Base-by-base conservation (phyloP, 176 grass and related monocot species). In the Lolium perenne region DNA sequence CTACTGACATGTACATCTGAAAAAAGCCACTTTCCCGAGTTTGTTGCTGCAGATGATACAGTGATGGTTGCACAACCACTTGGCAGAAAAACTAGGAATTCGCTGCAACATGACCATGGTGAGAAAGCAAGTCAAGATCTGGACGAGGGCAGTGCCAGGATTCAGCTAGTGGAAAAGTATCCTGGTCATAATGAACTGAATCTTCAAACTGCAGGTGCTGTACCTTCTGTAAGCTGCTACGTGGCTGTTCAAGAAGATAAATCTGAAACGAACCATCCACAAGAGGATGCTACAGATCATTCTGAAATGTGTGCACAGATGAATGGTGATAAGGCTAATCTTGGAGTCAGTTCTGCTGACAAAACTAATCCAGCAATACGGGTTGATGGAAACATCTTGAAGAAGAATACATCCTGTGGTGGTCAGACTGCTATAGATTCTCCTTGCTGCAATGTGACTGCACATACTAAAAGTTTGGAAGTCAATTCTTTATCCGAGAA, bases 41-140 rank as follows among this genome's bases (percentile, higher is more conserved):
- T 55, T 43, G 55, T 79, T 74, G 20, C 47, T 66, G 47, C 23
- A 67, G 56, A 59, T 26, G 66, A 75, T 74, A 67, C 63, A 23
- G 16, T 22, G 48, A 26, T 80, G 47, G 71, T 87, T 38, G 43
- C 74, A 58, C 55, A 57, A 48, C 74, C 65, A 78, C 18, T 40
- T 25, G 38, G 66, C 35, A 83, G 74, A 23, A 64, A 71, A 87
- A 55, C 80, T 49, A 48, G 73, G 10, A 87, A 64, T 80, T 71
- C 66, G 49, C 84, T 2, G 4, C 73, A 64, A 65, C 84, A 91
- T 74, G 75, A 67, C 53, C 79, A 1, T 79, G 74, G 57, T 41
- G 46, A 82, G 45, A 65, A 76, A 85, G 56, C 23, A 69, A 81
- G 23, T 85, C 74, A 80, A 91, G 57, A 59, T 87, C 35, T 75